These are phyloP conservation scores for Bifiguratus adelaidae DNA, from an alignment of 192 early-diverging fungal genomes.

Conservation along the genomic window DNA sequence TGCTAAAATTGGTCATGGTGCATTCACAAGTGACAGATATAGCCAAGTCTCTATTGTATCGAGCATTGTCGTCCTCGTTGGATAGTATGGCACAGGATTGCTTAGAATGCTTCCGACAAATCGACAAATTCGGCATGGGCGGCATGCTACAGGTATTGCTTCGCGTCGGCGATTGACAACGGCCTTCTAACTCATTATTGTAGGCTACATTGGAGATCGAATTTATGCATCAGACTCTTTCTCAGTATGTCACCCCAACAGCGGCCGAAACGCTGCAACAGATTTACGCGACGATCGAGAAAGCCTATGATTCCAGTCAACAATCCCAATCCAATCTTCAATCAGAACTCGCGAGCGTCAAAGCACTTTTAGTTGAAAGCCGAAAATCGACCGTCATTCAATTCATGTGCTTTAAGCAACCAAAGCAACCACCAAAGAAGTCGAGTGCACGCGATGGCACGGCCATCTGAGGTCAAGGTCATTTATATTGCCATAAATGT, in stretches of 20 bases:
- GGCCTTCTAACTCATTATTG: not conserved
- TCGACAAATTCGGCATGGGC: constrained; percentile 80
- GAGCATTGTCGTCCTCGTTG: constrained; percentile 64
- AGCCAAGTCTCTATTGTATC: constrained; percentile 64
- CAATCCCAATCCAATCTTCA: constrained; percentile 31
- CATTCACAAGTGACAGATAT: constrained; percentile 86
- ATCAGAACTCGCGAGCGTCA: constrained; percentile 39
- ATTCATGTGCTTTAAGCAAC: constrained; percentile 45
- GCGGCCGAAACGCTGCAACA: constrained; percentile 59
- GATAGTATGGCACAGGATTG: constrained; percentile 69
- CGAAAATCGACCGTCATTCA: constrained; percentile 38
- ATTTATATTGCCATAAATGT: too few relatives aligned
- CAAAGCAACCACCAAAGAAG: too few relatives aligned
- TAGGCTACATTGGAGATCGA: constrained; percentile 85
- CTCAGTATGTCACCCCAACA: constrained; percentile 58
- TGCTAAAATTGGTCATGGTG: constrained; percentile 78
- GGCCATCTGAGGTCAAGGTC: too few relatives aligned
- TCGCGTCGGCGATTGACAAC: not conserved
- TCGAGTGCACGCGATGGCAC: too few relatives aligned
- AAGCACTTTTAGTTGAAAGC: constrained; percentile 35
- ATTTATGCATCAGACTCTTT: constrained; percentile 77
- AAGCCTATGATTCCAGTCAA: constrained; percentile 40
- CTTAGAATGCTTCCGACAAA: constrained; percentile 61
- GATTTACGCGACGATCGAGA: constrained; percentile 67
- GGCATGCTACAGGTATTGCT: constrained; percentile 84